Conservation (phyloP, 805 yeast species). For the Yamadazyma endophytica region DNA sequence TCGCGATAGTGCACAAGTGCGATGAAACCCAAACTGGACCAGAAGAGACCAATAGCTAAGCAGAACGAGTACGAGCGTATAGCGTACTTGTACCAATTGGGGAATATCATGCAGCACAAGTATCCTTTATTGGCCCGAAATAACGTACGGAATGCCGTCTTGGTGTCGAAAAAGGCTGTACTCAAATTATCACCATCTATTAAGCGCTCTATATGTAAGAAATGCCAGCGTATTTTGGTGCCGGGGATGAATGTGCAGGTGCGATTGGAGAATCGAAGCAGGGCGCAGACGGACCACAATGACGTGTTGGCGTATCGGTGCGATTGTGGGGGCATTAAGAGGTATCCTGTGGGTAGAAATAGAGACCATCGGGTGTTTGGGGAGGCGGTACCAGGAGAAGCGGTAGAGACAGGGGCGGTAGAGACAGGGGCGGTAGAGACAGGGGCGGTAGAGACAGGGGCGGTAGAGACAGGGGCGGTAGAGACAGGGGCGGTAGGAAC, state of each 20-base stretch:
- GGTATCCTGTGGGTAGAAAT: constrained; percentile 62
- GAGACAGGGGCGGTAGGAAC: no score
- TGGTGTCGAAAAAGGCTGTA: constrained; percentile 66
- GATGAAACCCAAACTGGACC: no score
- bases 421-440: neutral
- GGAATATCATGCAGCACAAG: no score
- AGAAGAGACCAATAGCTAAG: no score
- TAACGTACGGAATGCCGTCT: constrained; percentile 52
- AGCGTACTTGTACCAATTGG: constrained; percentile 57
- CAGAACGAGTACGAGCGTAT: constrained; percentile 59
- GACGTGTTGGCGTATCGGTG: constrained; percentile 53
- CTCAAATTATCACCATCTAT: constrained; percentile 58
- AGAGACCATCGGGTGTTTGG: constrained; percentile 45
- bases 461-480: neutral
- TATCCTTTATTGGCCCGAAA: no score
- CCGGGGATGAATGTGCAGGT: constrained; percentile 44
- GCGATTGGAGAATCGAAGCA: constrained; percentile 41
- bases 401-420: constrained; percentile 9
- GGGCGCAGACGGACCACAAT: constrained; percentile 20
- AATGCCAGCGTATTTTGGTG: constrained; percentile 49
- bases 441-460: neutral
- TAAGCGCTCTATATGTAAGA: constrained; percentile 68
- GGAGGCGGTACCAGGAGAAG: constrained; percentile 39
- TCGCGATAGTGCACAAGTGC: no score
- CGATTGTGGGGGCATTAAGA: constrained; percentile 46